Conservation (phyloP, 495 filamentous ascomycete species). For the Neurospora sp. region DNA sequence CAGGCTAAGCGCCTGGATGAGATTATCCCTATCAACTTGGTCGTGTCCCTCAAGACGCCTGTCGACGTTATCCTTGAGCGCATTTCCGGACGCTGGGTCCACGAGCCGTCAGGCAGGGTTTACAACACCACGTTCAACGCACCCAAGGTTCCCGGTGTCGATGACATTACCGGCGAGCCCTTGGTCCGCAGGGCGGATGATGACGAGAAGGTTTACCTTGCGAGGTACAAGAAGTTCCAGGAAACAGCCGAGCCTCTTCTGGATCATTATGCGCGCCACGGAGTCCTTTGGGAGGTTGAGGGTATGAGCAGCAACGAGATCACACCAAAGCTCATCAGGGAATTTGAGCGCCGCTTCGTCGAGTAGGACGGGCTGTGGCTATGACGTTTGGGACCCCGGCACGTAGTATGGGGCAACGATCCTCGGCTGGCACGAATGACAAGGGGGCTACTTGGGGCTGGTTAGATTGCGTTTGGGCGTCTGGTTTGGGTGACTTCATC, state of each 20-base stretch:
- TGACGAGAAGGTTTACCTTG: conserved; percentile 72
- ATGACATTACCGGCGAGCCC: conserved; percentile 86
- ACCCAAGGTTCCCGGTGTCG: conserved; percentile 68
- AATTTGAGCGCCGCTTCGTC: conserved; percentile 67
- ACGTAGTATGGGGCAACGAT: neutral
- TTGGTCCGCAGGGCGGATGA: conserved; percentile 79
- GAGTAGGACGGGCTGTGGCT: conserved; percentile 1
- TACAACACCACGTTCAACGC: conserved; percentile 92
- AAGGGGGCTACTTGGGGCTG: neutral
- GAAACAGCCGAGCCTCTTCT: conserved; percentile 77
- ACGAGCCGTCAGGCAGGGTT: conserved; percentile 80
- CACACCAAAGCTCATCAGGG: conserved; percentile 67
- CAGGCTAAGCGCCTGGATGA: conserved; percentile 71
- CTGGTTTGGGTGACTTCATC: neutral
- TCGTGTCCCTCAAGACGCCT: conserved; percentile 59
- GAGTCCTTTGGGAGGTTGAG: conserved; percentile 79
- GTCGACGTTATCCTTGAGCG: conserved; percentile 74
- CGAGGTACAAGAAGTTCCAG: conserved; percentile 69
- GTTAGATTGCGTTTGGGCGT: neutral
- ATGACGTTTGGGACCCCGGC: neutral
- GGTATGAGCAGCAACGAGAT: conserved; percentile 92
- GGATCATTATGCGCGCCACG: conserved; percentile 77
- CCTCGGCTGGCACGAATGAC: neutral
- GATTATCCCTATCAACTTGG: conserved; percentile 85
- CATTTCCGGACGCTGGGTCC: conserved; percentile 86